Evolutionary conservation across 805 yeast genomes (phyloP), one percentile per base, ranked within the genome.

Genomic region (Starmerella khaoyaiensis): DNA sequence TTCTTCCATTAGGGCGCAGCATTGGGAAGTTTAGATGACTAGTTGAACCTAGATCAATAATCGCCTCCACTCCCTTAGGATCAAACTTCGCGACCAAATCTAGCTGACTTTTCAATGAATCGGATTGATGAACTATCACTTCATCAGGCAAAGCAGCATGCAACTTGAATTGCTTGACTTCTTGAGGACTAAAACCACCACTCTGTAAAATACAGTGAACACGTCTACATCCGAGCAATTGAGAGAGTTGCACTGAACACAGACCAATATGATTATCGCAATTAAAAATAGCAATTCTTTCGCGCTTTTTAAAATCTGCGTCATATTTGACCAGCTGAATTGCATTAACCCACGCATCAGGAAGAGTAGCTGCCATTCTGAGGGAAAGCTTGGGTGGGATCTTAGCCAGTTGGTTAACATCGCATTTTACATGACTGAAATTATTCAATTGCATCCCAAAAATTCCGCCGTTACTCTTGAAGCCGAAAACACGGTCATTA

Each of bases 331-430:
- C 44, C 6, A 55, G 52, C 40, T 58, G 62, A 4, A 52, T 32
- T 0, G 65, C 66, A 5, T 61, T 51, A 26, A 57, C 49, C 66
- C 66, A 61, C 16, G 43, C 54, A 28, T 56, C 59, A 4, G 61
- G 61, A 3, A 61, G 38, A 0, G 55, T 48, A 2, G 63, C 61
- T 2, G 61, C 61, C 10, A 44, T 46, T 2, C 40, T 41, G 33
- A 47, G 38, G 8, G 49, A 28, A 30, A 60, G 16, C 4, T 41
- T 43, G 1, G 29, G 33, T 5, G 62, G 61, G 11, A 49, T 35
- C 7, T 41, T 44, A 15, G 48, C 33, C 26, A 61, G 39, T 9
- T 53, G 49, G 18, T 36, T 35, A 4, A 48, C 28, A 16, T 53
- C 44, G 30, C 59, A 55, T 2, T 46, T 52, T 12, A 60, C 54